Evolutionary conservation across 345 rosid species (phyloP).

Genomic region (Cardiospermum halicacabum): DNA sequence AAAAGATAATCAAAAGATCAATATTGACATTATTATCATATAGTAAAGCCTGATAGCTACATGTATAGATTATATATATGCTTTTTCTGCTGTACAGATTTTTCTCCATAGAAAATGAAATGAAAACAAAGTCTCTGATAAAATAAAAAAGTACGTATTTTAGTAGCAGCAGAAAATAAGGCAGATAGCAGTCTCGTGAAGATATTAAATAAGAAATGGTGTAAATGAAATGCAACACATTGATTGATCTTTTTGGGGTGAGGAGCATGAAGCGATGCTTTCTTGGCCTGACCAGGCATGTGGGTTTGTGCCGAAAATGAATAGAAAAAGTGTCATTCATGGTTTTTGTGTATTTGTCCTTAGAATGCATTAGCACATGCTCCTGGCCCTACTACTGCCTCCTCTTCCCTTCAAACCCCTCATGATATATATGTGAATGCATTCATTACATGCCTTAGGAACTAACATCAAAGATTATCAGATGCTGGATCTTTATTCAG

Average conservation of each 20-base stretch:
- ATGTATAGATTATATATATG: no score
- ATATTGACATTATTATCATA: no score
- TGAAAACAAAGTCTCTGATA: background rate
- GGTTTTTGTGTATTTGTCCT: slow-evolving; percentile 14
- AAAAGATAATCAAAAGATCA: no score
- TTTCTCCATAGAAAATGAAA: background rate
- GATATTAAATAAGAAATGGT: background rate
- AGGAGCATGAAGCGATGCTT: slow-evolving; percentile 14
- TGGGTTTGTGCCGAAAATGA: slow-evolving; percentile 2
- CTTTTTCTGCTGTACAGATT: background rate
- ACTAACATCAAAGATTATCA: no score
- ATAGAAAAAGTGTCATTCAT: background rate
- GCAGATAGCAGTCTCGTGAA: slow-evolving; percentile 15
- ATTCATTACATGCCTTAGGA: no score
- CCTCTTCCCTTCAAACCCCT: slow-evolving; percentile 1
- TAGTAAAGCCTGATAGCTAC: background rate
- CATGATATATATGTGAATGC: slow-evolving; percentile 11
- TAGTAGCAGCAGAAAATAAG: background rate
- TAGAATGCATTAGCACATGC: slow-evolving; percentile 19
- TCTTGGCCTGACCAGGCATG: background rate
- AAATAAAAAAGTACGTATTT: background rate
- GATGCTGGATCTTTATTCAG: no score
- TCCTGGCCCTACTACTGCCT: slow-evolving; percentile 17
- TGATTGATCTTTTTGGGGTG: background rate
- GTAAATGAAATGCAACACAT: background rate